Base-by-base conservation (phyloP, 805 yeast species). In the Wickerhamomyces pijperi region DNA sequence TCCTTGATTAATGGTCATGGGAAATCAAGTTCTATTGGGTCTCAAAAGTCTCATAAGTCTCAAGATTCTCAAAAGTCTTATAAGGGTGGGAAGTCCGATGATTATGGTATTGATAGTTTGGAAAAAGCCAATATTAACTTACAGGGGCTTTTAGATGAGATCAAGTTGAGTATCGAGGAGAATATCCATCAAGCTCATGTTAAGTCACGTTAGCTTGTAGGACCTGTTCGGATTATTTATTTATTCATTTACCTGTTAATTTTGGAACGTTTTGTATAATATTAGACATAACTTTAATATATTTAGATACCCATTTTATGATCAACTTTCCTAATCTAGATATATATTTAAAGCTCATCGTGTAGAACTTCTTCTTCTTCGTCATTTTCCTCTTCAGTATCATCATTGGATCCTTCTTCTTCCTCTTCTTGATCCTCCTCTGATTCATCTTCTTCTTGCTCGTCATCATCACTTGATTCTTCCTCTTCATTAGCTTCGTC, bases 131-230 rank as follows among this genome's bases (percentile, higher is more conserved):
- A 25, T 4, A 38, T 28, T 21, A 29, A 46, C 20, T 19, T 51
- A 28, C 51, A 53, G 32, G 52, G 46, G 0, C 36, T 51, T 19
- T 32, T 53, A 28, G 46, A 49, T 14, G 54, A 53, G 37, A 51
- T 53, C 19, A 49, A 41, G 34, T 51, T 47, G 31, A 51, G 48
- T 32, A 34, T 51, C 36, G 46, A 39, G n/a, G 12, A 25, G 9
- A 25, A 25, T 25, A 13, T 25, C 13, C n/a, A 25, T 25, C 29
- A 25, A 5, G 29, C n/a, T 25, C 13, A n/a, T n/a, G n/a, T n/a
- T n/a, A n/a, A n/a, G n/a, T n/a, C n/a, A n/a, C n/a, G n/a, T n/a
- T n/a, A n/a, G n/a, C n/a, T n/a, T n/a, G n/a, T n/a, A n/a, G n/a
- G n/a, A n/a, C n/a, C n/a, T n/a, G n/a, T n/a, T n/a, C n/a, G n/a